phyloP scores from a whole-genome alignment of 1,139 yeast genomes.

The Pneumocystis canis region DNA sequence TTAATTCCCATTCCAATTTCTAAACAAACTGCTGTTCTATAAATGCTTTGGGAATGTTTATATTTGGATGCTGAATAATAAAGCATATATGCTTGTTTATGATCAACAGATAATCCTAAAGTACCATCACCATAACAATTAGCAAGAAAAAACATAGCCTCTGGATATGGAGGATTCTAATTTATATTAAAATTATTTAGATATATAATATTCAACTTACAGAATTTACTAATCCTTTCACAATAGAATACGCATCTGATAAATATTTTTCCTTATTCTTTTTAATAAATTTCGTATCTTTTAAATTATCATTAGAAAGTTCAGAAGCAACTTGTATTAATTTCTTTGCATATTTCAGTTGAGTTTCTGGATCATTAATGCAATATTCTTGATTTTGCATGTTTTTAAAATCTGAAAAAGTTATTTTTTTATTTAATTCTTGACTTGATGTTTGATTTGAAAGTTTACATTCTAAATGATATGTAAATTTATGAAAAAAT shows the following conservation, averaged over 20 bases:
- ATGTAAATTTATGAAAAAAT: not conserved
- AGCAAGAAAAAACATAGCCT: constrained; percentile 45
- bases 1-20: constrained; percentile 51
- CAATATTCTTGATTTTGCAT: not conserved
- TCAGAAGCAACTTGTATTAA: constrained; percentile 34
- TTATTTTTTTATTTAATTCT: not conserved
- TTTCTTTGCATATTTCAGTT: constrained; percentile 37
- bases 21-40: constrained; percentile 51
- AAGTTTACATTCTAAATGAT: not conserved
- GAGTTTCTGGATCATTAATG: constrained; percentile 25
- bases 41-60: constrained; percentile 44
- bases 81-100: constrained; percentile 42
- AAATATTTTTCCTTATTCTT: constrained; percentile 41
- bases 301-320: constrained; percentile 24
- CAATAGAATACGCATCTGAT: constrained; percentile 42
- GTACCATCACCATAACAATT: constrained; percentile 45
- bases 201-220: constrained; percentile 3
- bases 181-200: not conserved
- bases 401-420: not conserved
- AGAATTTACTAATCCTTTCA: constrained; percentile 35
- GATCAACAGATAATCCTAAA: constrained; percentile 40
- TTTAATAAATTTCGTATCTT: constrained; percentile 32
- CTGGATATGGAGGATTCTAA: constrained; percentile 17
- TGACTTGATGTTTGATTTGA: not conserved
- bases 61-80: constrained; percentile 44